Evolutionary conservation across 768 basidiomycete species (phyloP).

Genomic region (Calocybe indica): DNA sequence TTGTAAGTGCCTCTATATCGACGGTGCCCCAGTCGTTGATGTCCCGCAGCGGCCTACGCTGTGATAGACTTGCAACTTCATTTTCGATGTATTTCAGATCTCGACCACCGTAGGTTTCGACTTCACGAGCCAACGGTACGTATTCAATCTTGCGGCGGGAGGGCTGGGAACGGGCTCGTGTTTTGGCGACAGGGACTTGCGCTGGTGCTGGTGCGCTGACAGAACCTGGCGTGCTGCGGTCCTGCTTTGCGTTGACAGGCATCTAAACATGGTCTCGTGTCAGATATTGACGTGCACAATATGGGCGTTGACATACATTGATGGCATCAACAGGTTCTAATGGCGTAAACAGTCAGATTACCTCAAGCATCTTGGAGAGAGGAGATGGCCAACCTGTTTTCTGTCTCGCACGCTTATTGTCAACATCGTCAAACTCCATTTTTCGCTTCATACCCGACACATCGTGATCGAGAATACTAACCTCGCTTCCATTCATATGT

Average conservation of each 20-base stretch:
- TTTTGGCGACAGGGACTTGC: conserved; percentile 15
- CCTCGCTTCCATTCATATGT: conserved; percentile 17
- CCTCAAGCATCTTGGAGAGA: conserved; percentile 3
- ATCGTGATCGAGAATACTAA: conserved; percentile 51
- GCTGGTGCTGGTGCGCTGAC: conserved; percentile 13
- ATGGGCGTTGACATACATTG: conserved; percentile 29
- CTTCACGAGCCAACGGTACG: conserved; percentile 69
- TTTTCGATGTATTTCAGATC: conserved; percentile 63
- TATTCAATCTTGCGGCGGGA: conserved; percentile 85
- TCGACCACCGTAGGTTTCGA: conserved; percentile 76
- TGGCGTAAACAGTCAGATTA: conserved; percentile 8
- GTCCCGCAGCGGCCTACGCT: conserved; percentile 57
- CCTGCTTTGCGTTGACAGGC: no score
- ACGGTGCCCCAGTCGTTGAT: conserved; percentile 84
- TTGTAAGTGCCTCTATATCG: conserved; percentile 89
- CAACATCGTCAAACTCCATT: conserved; percentile 54
- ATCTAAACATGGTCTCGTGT: no score
- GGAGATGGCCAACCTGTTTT: conserved; percentile 54
- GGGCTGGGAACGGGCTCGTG: conserved; percentile 39
- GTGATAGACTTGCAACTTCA: conserved; percentile 46
- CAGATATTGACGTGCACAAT: no score
- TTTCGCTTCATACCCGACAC: conserved; percentile 68
- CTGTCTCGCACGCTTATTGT: conserved; percentile 64
- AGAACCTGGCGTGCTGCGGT: no score
- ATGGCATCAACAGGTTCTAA: conserved; percentile 43